Base-by-base conservation (phyloP, 768 basidiomycete genomes). In the Amanita subjunquillea region DNA sequence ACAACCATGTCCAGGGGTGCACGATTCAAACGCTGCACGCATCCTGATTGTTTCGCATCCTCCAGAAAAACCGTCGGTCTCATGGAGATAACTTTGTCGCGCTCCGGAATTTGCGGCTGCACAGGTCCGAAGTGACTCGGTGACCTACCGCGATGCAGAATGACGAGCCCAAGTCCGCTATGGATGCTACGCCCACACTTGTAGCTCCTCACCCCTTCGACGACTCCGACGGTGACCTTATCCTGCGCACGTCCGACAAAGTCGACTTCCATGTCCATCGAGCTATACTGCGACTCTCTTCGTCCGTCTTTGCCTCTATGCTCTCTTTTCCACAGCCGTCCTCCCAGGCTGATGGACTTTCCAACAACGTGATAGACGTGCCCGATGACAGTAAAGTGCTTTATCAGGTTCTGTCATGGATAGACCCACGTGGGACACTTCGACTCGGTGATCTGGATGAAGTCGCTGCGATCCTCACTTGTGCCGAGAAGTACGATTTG, bases 191-290 rank as follows among this genome's bases (percentile, higher is more conserved):
- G 34, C 17, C 10, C 15, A 48, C 15, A 4, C 23, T 15, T n/a
- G 36, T 36, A 37, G 36, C 49, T n/a, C 38, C 38, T 7, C 5
- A 45, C 6, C 52, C 52, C 9, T 53, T 53, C 13, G 52, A 53
- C 27, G 52, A 47, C 23, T 34, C 34, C 15, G 44, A 32, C 7
- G 52, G 43, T 3, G 52, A 53, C 27, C 15, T 41, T 32, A 41
- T 53, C 15, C 23, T 53, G 27, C 52, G 52, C 27, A 34, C 43
- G 3, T 27, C 36, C 9, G 46, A 48, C 44, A 47, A 46, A 4
- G 52, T 53, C 17, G 44, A 53, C 36, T 53, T 53, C 17, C 44
- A 37, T 43, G 52, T 53, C 43, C 43, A 53, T 29, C 30, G 36
- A 38, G 15, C 23, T 6, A 20, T 53, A 9, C 46, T 53, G n/a